phyloP scores from a whole-genome alignment of 2,329 filamentous ascomycete genomes.

The Ophiostoma perfectum region DNA sequence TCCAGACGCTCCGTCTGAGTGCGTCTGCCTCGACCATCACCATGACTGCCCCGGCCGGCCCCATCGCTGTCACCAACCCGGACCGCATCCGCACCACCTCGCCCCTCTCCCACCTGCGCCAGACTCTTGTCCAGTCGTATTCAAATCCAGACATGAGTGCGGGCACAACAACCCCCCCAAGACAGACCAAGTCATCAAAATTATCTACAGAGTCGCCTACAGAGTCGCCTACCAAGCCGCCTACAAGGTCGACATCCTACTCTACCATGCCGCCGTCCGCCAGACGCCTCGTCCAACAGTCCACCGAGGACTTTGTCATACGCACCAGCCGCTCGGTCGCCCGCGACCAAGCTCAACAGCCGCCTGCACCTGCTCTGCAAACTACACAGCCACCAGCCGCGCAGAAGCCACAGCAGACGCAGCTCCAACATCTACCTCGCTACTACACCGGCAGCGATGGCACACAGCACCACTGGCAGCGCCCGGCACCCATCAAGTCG shows the following conservation, averaged over 20 bases:
- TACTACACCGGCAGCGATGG: not conserved
- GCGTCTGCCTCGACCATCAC: not conserved
- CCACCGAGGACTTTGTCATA: slow-evolving; percentile 29
- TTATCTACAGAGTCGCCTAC: not conserved
- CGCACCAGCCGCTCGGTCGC: slow-evolving; percentile 29
- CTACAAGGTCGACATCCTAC: not conserved
- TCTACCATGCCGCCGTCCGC: slow-evolving; percentile 6
- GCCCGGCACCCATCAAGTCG: slow-evolving; percentile 30
- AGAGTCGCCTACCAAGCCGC: not conserved
- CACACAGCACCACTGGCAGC: slow-evolving; percentile 16
- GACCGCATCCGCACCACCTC: not conserved
- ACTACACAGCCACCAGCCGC: not conserved
- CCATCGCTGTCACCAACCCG: not conserved
- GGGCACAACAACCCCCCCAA: not conserved
- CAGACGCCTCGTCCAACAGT: slow-evolving; percentile 23
- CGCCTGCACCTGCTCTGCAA: not conserved
- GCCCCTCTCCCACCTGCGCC: not conserved
- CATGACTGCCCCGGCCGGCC: slow-evolving; percentile 5
- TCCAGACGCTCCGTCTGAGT: not conserved
- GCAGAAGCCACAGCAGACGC: not conserved
- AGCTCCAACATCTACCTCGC: not conserved
- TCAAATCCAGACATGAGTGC: not conserved
- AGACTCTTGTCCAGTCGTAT: not conserved
- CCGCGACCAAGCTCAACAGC: slow-evolving; percentile 12
- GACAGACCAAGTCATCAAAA: not conserved